Evolutionary conservation across 208 protist genomes (phyloP).

Genomic region (Naegleria fowleri): DNA sequence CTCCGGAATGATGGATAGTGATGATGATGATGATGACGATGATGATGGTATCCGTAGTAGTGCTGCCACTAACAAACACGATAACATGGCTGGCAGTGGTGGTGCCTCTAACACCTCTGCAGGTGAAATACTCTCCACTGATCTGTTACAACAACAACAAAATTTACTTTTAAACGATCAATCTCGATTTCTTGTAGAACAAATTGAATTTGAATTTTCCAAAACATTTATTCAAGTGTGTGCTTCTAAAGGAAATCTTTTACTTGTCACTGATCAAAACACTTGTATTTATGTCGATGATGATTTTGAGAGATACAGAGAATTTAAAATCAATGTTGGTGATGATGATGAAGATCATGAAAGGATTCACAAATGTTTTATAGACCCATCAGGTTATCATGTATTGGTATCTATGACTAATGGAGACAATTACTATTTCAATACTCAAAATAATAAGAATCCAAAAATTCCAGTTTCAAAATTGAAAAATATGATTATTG

Average conservation of each 20-base stretch:
- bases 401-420: slow-evolving; percentile 53
- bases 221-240: background rate
- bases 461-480: slow-evolving; percentile 42
- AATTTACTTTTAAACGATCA: background rate
- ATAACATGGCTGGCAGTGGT: background rate
- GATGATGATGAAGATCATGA: slow-evolving; percentile 28
- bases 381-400: slow-evolving; percentile 57
- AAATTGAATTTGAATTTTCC: background rate
- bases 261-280: background rate
- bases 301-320: background rate
- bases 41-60: background rate
- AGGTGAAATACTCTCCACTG: background rate
- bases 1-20: background rate
- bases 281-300: background rate
- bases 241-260: background rate
- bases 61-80: background rate
- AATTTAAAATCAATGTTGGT: background rate
- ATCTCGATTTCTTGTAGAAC: background rate
- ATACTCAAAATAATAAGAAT: slow-evolving; percentile 42
- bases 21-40: background rate
- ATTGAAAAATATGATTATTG: slow-evolving; percentile 47
- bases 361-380: slow-evolving; percentile 55
- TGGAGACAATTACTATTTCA: slow-evolving; percentile 59
- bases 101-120: background rate
- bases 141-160: background rate